Conservation (phyloP, 768 basidiomycete genomes). For the Lactarius sp. region DNA sequence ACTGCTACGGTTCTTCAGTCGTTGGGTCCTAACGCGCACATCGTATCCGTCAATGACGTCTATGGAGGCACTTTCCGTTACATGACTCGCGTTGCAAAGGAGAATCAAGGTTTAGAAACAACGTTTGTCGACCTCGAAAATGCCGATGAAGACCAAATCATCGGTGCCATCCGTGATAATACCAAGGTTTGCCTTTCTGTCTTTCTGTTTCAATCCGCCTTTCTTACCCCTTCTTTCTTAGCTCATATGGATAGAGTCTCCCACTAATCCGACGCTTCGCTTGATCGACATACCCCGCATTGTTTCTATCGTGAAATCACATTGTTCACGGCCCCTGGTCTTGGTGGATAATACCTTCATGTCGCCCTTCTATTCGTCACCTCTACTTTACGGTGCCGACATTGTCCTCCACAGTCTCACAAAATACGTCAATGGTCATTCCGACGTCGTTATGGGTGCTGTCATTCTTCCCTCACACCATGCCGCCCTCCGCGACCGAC, state of each 20-base stretch:
- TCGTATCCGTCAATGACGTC: conserved; percentile 87
- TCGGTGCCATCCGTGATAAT: conserved; percentile 62
- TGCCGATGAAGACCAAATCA: conserved; percentile 56
- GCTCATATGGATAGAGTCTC: conserved; percentile 93
- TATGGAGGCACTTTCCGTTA: conserved; percentile 94
- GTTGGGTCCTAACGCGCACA: conserved; percentile 67
- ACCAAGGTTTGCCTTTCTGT: conserved; percentile 59
- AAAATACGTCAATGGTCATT: conserved; percentile 93
- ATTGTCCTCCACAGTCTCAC: conserved; percentile 79
- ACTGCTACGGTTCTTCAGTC: conserved; percentile 81
- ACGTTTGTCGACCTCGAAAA: conserved; percentile 81
- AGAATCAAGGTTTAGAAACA: conserved; percentile 61
- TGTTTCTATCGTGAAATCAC: conserved; percentile 55
- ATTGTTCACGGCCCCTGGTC: conserved; percentile 65
- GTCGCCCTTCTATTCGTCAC: conserved; percentile 87
- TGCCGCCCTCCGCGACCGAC: conserved; percentile 42
- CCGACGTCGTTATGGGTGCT: conserved; percentile 88
- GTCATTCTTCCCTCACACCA: conserved; percentile 62
- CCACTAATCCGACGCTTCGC: conserved; percentile 91
- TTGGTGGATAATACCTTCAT: conserved; percentile 95
- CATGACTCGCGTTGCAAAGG: conserved; percentile 58
- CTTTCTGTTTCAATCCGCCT: neutral
- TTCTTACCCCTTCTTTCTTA: conserved; percentile 31
- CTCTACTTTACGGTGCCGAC: conserved; percentile 80
- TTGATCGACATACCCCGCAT: conserved; percentile 78